Conservation (phyloP, 306 rosid species). For the barrel medic (Medicago truncatula) region DNA sequence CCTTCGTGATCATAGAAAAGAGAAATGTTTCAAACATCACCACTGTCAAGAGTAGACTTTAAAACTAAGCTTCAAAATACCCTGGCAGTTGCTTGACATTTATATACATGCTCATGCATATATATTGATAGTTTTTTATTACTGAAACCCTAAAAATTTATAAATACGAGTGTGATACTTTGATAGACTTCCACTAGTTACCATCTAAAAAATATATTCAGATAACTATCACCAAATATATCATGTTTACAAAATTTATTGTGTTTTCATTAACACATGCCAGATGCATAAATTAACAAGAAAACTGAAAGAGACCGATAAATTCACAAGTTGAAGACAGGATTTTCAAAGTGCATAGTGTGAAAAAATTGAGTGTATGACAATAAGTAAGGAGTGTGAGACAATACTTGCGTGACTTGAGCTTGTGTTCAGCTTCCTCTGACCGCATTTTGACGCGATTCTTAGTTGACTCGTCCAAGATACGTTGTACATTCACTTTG, state of each 20-base stretch:
- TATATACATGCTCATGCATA: not conserved
- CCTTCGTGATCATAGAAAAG: not conserved
- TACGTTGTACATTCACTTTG: conserved; percentile 86
- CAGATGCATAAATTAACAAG: conserved; percentile 30
- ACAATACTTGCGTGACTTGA: conserved; percentile 75
- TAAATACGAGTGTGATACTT: conserved; percentile 12
- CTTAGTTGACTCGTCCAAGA: conserved; percentile 81
- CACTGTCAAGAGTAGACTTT: conserved; percentile 3
- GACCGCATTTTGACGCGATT: conserved; percentile 85
- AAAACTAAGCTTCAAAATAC: conserved; percentile 32
- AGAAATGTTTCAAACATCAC: not conserved
- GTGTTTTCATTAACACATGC: conserved; percentile 24
- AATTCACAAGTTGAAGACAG: conserved; percentile 18
- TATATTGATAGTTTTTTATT: conserved; percentile 12
- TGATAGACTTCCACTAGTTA: conserved; percentile 3
- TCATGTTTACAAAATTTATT: not conserved
- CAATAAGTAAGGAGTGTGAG: conserved; percentile 5
- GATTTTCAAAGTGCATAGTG: conserved; percentile 19
- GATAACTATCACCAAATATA: not conserved
- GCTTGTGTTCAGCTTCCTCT: conserved; percentile 87
- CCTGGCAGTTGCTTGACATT: conserved; percentile 28
- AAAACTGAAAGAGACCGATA: conserved; percentile 23
- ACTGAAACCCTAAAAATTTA: conserved; percentile 32
- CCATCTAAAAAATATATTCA: conserved; percentile 27
- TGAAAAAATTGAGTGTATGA: conserved; percentile 15